A percentile compares a stretch with the other conserved stretches of the same genome.
Evolutionary conservation across 2,329 filamentous ascomycete genomes (phyloP).

Genomic region (Tolypocladium amazonense): DNA sequence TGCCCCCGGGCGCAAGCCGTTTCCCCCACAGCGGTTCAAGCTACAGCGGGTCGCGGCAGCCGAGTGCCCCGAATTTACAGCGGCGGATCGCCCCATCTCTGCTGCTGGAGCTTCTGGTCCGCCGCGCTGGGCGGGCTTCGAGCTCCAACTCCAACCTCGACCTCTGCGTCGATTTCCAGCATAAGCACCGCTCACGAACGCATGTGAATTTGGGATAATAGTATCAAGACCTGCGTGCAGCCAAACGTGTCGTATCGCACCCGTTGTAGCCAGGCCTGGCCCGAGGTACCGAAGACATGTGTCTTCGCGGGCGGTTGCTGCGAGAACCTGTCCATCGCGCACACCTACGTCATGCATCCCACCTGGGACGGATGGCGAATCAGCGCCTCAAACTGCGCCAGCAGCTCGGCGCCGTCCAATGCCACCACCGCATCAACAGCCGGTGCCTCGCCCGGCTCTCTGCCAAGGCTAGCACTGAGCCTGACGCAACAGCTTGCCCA

Average conservation of each 20-base stretch:
- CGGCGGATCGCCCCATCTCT: neutral
- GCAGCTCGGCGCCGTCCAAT: neutral
- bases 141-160: neutral
- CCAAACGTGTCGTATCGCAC: neutral
- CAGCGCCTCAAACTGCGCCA: neutral
- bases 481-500: too few relatives aligned
- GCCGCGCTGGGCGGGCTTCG: neutral
- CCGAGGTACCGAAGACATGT: neutral
- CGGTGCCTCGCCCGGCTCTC: neutral
- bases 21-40: neutral
- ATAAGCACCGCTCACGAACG: neutral
- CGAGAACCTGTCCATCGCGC: neutral
- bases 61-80: neutral
- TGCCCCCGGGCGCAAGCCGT: neutral
- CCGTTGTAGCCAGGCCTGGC: neutral
- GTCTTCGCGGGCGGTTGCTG: neutral
- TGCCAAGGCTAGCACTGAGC: neutral
- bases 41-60: neutral
- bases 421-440: neutral
- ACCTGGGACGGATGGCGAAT: constrained; percentile 1
- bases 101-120: neutral
- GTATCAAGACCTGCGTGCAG: neutral
- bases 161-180: neutral
- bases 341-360: constrained; percentile 6
- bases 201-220: neutral